Evolutionary conservation across 1,284 basidiomycete species (phyloP).

Genomic region (Cryptococcus sp.): DNA sequence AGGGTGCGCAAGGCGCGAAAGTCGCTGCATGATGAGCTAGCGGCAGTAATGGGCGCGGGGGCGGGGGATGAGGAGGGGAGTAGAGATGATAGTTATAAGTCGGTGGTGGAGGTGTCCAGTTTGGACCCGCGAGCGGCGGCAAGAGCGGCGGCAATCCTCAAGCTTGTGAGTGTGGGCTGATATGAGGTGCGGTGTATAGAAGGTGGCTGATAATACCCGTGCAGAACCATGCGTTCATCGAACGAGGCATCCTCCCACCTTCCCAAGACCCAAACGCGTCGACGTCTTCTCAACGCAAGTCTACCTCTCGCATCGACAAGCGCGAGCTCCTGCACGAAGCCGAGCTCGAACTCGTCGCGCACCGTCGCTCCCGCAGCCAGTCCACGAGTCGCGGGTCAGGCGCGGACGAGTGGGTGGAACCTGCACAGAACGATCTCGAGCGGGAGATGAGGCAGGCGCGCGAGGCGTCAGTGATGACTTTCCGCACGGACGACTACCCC

Average conservation of each 20-base stretch:
- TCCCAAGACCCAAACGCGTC: neutral
- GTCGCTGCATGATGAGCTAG: constrained; percentile 19
- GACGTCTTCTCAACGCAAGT: constrained; percentile 3
- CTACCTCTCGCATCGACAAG: constrained; percentile 18
- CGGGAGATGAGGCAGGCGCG: constrained; percentile 1
- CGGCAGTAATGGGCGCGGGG: constrained; percentile 4
- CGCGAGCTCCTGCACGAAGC: constrained; percentile 59
- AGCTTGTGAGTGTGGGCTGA: constrained; percentile 59
- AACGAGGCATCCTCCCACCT: constrained; percentile 53
- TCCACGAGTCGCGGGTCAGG: constrained; percentile 6
- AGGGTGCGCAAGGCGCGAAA: constrained; percentile 10
- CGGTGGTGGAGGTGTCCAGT: constrained; percentile 70
- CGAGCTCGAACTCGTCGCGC: constrained; percentile 55
- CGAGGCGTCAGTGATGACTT: constrained; percentile 15
- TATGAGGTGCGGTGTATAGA: neutral
- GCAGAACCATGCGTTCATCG: constrained; percentile 78
- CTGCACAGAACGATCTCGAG: neutral
- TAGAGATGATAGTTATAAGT: constrained; percentile 30
- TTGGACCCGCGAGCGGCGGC: constrained; percentile 77
- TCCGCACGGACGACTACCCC: constrained; percentile 18
- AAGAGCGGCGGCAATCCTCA: constrained; percentile 81
- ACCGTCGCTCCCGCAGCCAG: constrained; percentile 13
- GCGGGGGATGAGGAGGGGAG: constrained; percentile 11
- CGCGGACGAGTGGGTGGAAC: neutral
- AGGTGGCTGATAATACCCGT: neutral